These are phyloP conservation scores for Agrocybe praecox DNA, from an alignment of 768 basidiomycete genomes.

Conservation along the genomic window DNA sequence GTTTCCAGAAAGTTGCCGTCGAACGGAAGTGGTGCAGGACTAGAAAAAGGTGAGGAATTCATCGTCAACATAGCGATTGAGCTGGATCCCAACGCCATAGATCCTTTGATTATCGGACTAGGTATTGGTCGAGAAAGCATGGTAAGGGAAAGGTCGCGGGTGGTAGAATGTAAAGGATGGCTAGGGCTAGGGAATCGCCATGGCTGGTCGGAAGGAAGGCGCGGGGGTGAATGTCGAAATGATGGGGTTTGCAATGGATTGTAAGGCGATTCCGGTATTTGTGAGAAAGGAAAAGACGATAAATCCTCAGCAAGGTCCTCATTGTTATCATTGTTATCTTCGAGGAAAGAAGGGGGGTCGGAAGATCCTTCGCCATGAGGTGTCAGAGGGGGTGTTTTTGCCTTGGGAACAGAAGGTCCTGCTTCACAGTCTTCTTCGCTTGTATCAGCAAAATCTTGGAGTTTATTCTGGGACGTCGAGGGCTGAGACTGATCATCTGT, in stretches of 20 bases:
- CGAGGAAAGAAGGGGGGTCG: slow-evolving; percentile 24
- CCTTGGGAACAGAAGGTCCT: slow-evolving; percentile 20
- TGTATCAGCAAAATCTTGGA: slow-evolving; percentile 19
- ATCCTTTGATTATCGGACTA: slow-evolving; percentile 44
- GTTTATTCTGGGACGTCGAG: slow-evolving; percentile 20
- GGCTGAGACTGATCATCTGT: slow-evolving; percentile 8
- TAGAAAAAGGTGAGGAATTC: slow-evolving; percentile 38
- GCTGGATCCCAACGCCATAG: slow-evolving; percentile 27
- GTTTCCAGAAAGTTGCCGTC: slow-evolving; percentile 18
- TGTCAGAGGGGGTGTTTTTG: slow-evolving; percentile 38
- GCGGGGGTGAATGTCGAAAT: slow-evolving; percentile 77
- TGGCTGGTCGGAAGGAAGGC: slow-evolving; percentile 76
- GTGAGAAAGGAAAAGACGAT: slow-evolving; percentile 28
- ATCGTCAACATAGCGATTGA: slow-evolving; percentile 24
- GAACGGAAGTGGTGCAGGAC: slow-evolving; percentile 12
- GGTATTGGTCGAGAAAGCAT: slow-evolving; percentile 58
- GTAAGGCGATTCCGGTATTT: slow-evolving; percentile 72
- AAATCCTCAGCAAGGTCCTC: slow-evolving; percentile 24
- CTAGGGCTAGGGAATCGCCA: slow-evolving; percentile 84
- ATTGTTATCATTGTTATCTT: slow-evolving; percentile 24
- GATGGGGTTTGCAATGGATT: slow-evolving; percentile 75
- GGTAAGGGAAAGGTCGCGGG: slow-evolving; percentile 65
- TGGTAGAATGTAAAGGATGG: slow-evolving; percentile 69
- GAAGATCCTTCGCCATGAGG: slow-evolving; percentile 35
- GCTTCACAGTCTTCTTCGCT: slow-evolving; percentile 20